Conservation (phyloP, 148 eudicot genomes). For the Nyssa sinensis region DNA sequence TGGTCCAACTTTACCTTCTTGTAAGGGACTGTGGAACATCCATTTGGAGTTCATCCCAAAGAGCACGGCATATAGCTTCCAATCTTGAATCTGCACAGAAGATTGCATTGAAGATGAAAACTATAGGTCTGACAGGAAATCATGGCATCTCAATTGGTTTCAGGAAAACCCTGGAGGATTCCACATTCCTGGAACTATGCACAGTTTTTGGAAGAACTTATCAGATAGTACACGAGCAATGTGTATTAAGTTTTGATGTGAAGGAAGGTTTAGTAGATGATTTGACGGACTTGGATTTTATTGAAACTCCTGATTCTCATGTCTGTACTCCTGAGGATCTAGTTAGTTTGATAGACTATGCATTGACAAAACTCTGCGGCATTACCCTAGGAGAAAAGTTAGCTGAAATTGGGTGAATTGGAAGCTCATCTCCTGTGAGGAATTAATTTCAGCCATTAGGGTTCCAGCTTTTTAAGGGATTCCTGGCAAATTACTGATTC, state of each 20-base stretch:
- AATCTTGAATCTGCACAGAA: slow-evolving; percentile 49
- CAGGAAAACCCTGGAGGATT: slow-evolving; percentile 36
- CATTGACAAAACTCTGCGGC: slow-evolving; percentile 21
- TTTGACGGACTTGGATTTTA: slow-evolving; percentile 18
- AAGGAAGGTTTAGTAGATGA: slow-evolving; percentile 15
- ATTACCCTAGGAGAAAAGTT: not conserved
- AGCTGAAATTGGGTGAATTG: slow-evolving; percentile 1
- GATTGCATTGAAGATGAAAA: slow-evolving; percentile 50
- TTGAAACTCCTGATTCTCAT: slow-evolving; percentile 15
- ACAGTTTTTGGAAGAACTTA: slow-evolving; percentile 39
- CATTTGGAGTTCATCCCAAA: slow-evolving; percentile 28
- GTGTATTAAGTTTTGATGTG: slow-evolving; percentile 14
- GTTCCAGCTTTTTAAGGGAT: no score
- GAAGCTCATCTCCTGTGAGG: slow-evolving; percentile 1
- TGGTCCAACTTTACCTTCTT: slow-evolving; percentile 48
- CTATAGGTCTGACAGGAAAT: slow-evolving; percentile 30
- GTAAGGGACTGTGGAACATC: slow-evolving; percentile 11
- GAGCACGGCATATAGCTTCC: slow-evolving; percentile 37
- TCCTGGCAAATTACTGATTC: no score
- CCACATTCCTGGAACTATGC: slow-evolving; percentile 50
- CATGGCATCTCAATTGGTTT: slow-evolving; percentile 36
- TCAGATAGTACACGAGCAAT: slow-evolving; percentile 37
- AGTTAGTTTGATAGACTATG: slow-evolving; percentile 39
- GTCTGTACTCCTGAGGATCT: slow-evolving; percentile 48
- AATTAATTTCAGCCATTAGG: not conserved